A percentile compares a stretch with the other conserved stretches of the same genome.
These are phyloP conservation scores for Albizia julibrissin DNA, from an alignment of 306 rosid species.

Conservation along the genomic window DNA sequence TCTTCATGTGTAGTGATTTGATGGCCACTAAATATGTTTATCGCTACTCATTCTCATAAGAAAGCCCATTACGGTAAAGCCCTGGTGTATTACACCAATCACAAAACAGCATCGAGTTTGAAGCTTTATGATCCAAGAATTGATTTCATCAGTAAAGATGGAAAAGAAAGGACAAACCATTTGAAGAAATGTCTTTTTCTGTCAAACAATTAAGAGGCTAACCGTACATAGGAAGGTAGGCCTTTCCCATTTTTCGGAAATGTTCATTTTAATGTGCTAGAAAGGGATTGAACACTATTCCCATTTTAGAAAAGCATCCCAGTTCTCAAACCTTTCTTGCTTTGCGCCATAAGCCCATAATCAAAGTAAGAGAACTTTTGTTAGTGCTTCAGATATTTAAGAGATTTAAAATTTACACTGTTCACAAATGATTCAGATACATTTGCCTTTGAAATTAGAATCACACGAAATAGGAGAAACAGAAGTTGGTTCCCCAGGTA, in stretches of 20 bases:
- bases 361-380: neutral
- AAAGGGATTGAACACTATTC: neutral
- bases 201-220: neutral
- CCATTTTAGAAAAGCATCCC: neutral
- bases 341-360: neutral
- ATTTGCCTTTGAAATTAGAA: neutral
- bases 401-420: neutral
- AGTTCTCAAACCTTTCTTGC: neutral
- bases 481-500: neutral
- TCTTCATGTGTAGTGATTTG: neutral
- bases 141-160: neutral
- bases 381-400: neutral
- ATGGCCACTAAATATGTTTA: neutral
- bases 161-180: constrained; percentile 2
- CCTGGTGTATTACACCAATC: neutral
- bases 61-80: neutral
- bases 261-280: neutral
- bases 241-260: neutral
- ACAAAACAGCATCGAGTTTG: neutral
- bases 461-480: neutral
- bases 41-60: neutral
- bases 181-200: neutral
- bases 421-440: neutral
- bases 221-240: neutral
- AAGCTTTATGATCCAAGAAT: neutral